phyloP scores from a whole-genome alignment of 1,284 basidiomycete species.

The Cryptococcus sp. region DNA sequence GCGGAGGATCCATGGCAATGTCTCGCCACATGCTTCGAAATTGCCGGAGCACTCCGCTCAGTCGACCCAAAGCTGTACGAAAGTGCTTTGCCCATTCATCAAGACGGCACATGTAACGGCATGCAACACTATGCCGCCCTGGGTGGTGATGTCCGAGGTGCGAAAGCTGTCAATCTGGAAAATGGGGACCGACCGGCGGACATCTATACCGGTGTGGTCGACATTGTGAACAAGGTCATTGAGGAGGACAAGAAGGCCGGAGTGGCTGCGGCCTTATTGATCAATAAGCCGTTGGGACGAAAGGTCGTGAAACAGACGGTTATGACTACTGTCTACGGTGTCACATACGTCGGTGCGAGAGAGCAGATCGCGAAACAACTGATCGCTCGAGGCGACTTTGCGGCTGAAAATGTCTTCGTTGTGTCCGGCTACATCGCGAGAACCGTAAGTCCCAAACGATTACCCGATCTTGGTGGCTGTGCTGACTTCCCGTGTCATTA shows the following conservation, averaged over 20 bases:
- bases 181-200: constrained; percentile 87
- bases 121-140: constrained; percentile 98
- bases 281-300: constrained; percentile 79
- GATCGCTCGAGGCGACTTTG: constrained; percentile 71
- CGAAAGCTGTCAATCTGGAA: constrained; percentile 88
- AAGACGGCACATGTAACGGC: constrained; percentile 98
- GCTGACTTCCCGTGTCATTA: constrained; percentile 35
- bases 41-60: constrained; percentile 73
- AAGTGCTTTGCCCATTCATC: constrained; percentile 87
- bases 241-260: constrained; percentile 58
- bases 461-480: neutral
- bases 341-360: constrained; percentile 92
- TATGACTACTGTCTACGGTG: constrained; percentile 99
- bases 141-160: constrained; percentile 87
- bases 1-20: constrained; percentile 99
- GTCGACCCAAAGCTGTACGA: constrained; percentile 70
- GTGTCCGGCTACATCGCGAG: constrained; percentile 82
- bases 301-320: constrained; percentile 99
- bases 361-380: constrained; percentile 94
- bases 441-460: constrained; percentile 56
- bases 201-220: constrained; percentile 93
- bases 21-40: constrained; percentile 86
- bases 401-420: constrained; percentile 69
- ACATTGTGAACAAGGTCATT: constrained; percentile 58
- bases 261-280: constrained; percentile 62